Conservation (phyloP, 306 rosid species). For the Quercus parvula region DNA sequence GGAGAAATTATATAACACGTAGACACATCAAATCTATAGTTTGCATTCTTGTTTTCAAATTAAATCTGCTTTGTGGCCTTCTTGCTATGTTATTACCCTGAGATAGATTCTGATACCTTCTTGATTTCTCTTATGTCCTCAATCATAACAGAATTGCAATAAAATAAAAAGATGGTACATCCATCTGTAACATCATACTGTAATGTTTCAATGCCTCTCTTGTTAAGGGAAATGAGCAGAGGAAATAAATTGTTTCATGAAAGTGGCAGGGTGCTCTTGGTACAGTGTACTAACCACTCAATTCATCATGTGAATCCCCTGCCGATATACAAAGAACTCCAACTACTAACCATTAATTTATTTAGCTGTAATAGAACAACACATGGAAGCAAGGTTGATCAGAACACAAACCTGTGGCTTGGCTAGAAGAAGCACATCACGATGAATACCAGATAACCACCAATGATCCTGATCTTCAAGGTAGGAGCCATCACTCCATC, state of each 20-base stretch:
- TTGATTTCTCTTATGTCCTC: neutral
- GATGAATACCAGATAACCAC: conserved; percentile 94
- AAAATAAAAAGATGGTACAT: neutral
- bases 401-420: conserved; percentile 73
- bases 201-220: neutral
- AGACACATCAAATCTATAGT: neutral
- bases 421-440: conserved; percentile 87
- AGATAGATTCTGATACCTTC: neutral
- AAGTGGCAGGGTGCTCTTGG: neutral
- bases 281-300: neutral
- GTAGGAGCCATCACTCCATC: conserved; percentile 97
- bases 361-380: neutral
- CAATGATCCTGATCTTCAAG: conserved; percentile 99
- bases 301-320: neutral
- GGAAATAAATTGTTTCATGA: neutral
- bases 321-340: neutral
- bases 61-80: neutral
- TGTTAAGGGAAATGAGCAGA: neutral
- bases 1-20: neutral
- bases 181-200: neutral
- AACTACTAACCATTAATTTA: neutral
- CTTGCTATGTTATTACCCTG: neutral
- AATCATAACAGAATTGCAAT: neutral
- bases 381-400: conserved; percentile 1
- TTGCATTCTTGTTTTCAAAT: neutral